Conservation (phyloP, 208 protist species). For the Acanthamoeba triangularis region DNA sequence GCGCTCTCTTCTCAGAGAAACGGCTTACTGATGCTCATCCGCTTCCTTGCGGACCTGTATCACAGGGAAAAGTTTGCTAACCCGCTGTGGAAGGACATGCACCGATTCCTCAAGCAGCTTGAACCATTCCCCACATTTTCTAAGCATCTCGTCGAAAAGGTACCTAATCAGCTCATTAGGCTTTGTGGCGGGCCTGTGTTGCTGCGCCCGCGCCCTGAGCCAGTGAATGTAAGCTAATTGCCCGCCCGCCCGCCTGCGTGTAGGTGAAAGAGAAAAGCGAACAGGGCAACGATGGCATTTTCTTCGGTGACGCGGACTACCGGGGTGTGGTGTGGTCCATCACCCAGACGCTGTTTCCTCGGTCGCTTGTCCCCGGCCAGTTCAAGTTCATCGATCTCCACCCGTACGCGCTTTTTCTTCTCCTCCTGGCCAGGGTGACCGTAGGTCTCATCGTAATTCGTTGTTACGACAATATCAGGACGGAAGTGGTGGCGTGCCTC, state of each 20-base stretch:
- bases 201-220: not conserved
- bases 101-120: slow-evolving; percentile 37
- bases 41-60: not conserved
- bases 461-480: not conserved
- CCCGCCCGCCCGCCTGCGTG: not conserved
- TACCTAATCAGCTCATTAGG: not conserved
- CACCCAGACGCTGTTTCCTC: slow-evolving; percentile 45
- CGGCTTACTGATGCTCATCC: too few relatives aligned
- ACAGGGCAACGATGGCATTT: not conserved
- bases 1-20: not conserved
- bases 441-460: not conserved
- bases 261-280: slow-evolving; percentile 50
- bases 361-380: slow-evolving; percentile 30
- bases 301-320: slow-evolving; percentile 43
- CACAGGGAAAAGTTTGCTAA: slow-evolving; percentile 63
- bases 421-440: not conserved
- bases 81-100: slow-evolving; percentile 60
- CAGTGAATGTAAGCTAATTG: too few relatives aligned
- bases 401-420: slow-evolving; percentile 42
- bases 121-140: slow-evolving; percentile 28
- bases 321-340: slow-evolving; percentile 61
- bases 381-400: slow-evolving; percentile 61
- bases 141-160: slow-evolving; percentile 38
- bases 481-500: slow-evolving; percentile 19
- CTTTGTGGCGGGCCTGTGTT: too few relatives aligned